Evolutionary conservation across 2,329 filamentous ascomycete genomes (phyloP), one percentile per base, ranked within the genome.

Genomic region (Zalaria obscura): DNA sequence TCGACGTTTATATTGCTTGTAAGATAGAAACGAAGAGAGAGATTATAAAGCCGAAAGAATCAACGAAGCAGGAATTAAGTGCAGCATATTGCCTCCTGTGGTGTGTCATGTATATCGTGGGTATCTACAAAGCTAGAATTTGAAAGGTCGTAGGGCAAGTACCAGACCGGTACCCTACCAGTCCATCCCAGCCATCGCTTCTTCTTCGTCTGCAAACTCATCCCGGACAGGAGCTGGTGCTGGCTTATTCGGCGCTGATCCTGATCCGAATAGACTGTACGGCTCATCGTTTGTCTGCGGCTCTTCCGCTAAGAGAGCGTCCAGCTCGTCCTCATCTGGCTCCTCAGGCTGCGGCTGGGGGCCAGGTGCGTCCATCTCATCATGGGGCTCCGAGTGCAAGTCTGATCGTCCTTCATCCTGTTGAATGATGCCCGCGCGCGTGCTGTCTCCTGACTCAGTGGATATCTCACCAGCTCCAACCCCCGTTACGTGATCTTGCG

Each of bases 171-270:
- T 18, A 18, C 10, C 11, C 34, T 38, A 48, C 46, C 46, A 48
- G 39, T 46, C 43, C 52, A 61, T 55, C 29, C 49, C 50, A 32
- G 71, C 75, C 75, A 86, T 78, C 1, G 72, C 78, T 45, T 76
- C 79, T 58, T 81, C 75, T 9, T 81, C 78, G 41, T 78, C 77
- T 1, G 68, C 72, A 55, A 73, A 77, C 25, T 65, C 58, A 31
- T 68, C 56, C 29, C 9, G 32, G 9, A 7, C 7, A 11, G 28
- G 33, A 25, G 18, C 36, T 29, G 35, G 41, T 25, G 25, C 36
- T 36, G 32, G 35, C 18, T 39, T 40, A 4, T 37, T 32, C 18
- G 35, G 28, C 7, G 28, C 4, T 11, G 41, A 38, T 9, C 38
- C 39, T 25, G 29, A 32, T 7, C 42, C 42, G 18, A 45, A 43